These are phyloP conservation scores for Colletotrichum musae DNA, from an alignment of 2,329 filamentous ascomycete genomes.

Conservation along the genomic window DNA sequence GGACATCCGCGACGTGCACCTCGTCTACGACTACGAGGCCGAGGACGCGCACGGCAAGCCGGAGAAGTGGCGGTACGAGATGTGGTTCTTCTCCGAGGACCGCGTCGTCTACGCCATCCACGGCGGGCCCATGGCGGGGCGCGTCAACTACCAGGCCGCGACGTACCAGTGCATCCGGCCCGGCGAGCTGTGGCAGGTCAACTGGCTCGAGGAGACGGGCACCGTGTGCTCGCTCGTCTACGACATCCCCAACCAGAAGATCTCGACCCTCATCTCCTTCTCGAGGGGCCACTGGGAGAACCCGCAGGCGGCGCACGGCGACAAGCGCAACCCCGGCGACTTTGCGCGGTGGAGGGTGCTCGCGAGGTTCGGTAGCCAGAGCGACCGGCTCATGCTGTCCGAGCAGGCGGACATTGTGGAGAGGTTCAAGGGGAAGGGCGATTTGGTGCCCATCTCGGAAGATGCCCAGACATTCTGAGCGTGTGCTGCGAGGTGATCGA, in stretches of 20 bases:
- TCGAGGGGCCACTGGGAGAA: constrained; percentile 71
- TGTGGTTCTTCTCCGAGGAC: constrained; percentile 71
- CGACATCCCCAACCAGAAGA: constrained; percentile 63
- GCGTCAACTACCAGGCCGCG: constrained; percentile 66
- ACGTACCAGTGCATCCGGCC: constrained; percentile 71
- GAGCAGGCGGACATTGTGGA: constrained; percentile 68
- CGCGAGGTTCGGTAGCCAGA: constrained; percentile 64
- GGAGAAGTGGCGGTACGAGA: constrained; percentile 73
- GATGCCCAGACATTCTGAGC: constrained; percentile 45
- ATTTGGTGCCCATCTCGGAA: constrained; percentile 61
- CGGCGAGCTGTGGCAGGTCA: constrained; percentile 72
- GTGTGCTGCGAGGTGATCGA: background rate
- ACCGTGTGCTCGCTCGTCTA: constrained; percentile 70
- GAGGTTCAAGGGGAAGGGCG: constrained; percentile 63
- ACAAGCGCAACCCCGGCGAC: constrained; percentile 67
- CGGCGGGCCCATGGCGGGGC: constrained; percentile 71
- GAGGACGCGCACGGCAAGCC: constrained; percentile 62
- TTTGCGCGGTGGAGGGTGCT: constrained; percentile 66
- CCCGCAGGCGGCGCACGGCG: constrained; percentile 64
- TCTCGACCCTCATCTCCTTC: constrained; percentile 68
- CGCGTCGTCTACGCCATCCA: constrained; percentile 72
- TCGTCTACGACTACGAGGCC: constrained; percentile 71
- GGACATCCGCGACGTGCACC: constrained; percentile 67
- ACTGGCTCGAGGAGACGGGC: constrained; percentile 73
- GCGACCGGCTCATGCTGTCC: constrained; percentile 64